phyloP scores from a whole-genome alignment of 495 filamentous ascomycete species.

The Trichoderma asperelloides region DNA sequence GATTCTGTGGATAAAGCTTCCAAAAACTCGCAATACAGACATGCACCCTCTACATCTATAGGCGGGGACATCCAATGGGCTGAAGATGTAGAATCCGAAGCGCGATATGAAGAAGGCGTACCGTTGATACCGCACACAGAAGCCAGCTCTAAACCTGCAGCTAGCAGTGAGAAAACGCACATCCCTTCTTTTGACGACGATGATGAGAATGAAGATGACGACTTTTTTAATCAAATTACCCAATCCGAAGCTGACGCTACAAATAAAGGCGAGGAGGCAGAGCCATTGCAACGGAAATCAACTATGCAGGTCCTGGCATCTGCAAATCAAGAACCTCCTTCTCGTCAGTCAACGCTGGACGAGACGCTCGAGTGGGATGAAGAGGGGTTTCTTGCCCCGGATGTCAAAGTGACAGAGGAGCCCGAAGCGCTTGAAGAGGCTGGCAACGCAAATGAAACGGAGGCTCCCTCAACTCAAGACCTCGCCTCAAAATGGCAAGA shows the following conservation, averaged over 20 bases:
- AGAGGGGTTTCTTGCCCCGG: not conserved
- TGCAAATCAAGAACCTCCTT: constrained; percentile 15
- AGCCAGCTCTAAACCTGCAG: constrained; percentile 13
- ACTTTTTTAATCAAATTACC: constrained; percentile 41
- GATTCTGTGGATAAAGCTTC: not conserved
- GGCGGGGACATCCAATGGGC: constrained; percentile 30
- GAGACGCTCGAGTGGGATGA: constrained; percentile 10
- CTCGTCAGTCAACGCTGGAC: constrained; percentile 10
- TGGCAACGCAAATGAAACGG: not conserved
- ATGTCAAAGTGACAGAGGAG: not conserved
- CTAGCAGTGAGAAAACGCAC: constrained; percentile 11
- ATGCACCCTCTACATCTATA: constrained; percentile 1
- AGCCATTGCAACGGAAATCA: constrained; percentile 45
- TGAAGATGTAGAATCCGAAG: constrained; percentile 29
- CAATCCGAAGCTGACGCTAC: constrained; percentile 11
- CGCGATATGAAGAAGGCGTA: constrained; percentile 52
- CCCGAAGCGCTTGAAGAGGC: not conserved
- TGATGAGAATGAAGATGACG: constrained; percentile 32
- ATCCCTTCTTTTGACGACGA: constrained; percentile 31
- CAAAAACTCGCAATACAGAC: not conserved
- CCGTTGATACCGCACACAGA: constrained; percentile 39
- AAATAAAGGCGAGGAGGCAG: constrained; percentile 15
- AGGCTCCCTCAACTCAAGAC: constrained; percentile 29
- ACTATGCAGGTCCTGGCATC: constrained; percentile 46
- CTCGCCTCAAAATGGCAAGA: constrained; percentile 77